Conservation (phyloP, 306 rosid genomes). For the Vicia faba region DNA sequence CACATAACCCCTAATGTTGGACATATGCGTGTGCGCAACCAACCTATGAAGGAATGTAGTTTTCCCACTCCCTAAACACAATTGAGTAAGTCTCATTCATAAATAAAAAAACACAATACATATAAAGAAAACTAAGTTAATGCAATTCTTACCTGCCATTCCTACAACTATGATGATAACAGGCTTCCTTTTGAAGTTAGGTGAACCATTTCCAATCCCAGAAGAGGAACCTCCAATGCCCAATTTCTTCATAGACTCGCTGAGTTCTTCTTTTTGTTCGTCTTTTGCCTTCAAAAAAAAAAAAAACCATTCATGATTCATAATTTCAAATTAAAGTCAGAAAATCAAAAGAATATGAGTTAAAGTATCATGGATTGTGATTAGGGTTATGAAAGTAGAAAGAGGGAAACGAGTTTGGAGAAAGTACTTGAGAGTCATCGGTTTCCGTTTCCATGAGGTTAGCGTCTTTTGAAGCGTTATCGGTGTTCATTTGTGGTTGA, state of each 20-base stretch:
- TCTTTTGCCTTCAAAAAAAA: slow-evolving; percentile 49
- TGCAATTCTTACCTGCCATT: slow-evolving; percentile 68
- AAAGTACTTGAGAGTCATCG: slow-evolving; percentile 36
- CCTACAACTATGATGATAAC: slow-evolving; percentile 83
- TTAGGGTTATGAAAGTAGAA: too few relatives aligned
- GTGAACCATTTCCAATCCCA: slow-evolving; percentile 45
- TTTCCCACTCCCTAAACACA: slow-evolving; percentile 83
- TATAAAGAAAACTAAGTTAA: background rate
- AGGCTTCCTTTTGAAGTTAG: slow-evolving; percentile 73
- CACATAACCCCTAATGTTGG: slow-evolving; percentile 69
- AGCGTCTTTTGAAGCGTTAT: slow-evolving; percentile 39
- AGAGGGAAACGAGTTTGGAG: background rate
- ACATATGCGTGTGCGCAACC: slow-evolving; percentile 66
- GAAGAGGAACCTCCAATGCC: slow-evolving; percentile 67
- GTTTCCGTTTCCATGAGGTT: slow-evolving; percentile 55
- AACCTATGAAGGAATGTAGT: slow-evolving; percentile 78
- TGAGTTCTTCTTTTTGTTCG: slow-evolving; percentile 59
- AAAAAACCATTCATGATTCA: slow-evolving; percentile 20
- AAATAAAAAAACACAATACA: background rate
- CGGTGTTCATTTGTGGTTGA: slow-evolving; percentile 51
- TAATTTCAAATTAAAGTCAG: background rate
- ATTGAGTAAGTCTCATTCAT: slow-evolving; percentile 16
- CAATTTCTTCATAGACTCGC: slow-evolving; percentile 61
- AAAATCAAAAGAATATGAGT: background rate
- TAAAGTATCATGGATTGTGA: background rate